Evolutionary conservation across 2,329 filamentous ascomycete genomes (phyloP).

Genomic region (Falciphora oryzae): DNA sequence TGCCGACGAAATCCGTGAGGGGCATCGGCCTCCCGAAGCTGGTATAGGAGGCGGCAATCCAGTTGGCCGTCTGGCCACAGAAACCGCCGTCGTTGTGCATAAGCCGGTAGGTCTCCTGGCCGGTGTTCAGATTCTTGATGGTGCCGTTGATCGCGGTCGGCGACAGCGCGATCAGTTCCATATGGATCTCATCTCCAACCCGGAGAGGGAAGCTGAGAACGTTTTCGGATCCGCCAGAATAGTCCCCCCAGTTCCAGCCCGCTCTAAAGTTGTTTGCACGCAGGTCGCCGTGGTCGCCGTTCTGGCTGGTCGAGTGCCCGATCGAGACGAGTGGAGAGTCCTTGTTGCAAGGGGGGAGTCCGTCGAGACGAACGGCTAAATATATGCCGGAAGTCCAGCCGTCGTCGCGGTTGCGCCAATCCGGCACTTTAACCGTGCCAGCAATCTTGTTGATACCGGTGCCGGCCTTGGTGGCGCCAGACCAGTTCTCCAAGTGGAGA

Average conservation of each 20-base stretch:
- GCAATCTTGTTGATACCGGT: background rate
- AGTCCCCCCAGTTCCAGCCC: background rate
- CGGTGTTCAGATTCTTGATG: constrained; percentile 26
- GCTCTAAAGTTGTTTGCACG: background rate
- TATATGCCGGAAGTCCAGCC: background rate
- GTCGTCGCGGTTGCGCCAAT: background rate
- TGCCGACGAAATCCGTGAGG: constrained; percentile 19
- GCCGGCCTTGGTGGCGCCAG: no score
- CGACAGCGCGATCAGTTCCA: constrained; percentile 25
- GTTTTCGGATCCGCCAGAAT: background rate
- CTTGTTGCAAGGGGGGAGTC: no score
- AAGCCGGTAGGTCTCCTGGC: constrained; percentile 42
- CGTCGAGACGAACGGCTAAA: background rate
- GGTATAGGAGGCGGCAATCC: constrained; percentile 24
- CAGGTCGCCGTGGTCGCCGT: background rate
- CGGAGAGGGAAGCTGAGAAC: background rate
- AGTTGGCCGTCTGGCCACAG: constrained; percentile 22
- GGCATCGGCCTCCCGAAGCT: constrained; percentile 17
- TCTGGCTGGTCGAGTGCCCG: background rate
- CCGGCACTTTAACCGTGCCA: background rate
- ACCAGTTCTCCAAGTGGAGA: background rate
- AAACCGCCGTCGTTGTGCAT: constrained; percentile 25
- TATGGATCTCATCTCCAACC: constrained; percentile 23
- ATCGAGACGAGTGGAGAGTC: background rate
- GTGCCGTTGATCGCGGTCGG: constrained; percentile 12